These are phyloP conservation scores for Fragaria vesca DNA, from an alignment of 306 rosid genomes.

Conservation along the genomic window DNA sequence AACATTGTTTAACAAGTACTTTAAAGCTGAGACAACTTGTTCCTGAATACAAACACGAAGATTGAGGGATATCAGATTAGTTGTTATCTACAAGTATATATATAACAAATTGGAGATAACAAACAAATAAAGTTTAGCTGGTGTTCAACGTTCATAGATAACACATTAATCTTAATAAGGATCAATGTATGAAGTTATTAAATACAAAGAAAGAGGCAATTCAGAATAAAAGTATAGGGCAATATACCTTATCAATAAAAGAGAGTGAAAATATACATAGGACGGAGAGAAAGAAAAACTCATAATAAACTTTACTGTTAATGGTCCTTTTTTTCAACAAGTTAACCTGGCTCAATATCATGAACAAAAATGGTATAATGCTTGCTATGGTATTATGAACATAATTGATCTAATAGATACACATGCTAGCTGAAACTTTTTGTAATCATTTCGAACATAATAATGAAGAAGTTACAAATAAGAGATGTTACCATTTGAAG, in stretches of 20 bases:
- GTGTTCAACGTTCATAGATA: not conserved
- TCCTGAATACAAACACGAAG: constrained; percentile 1
- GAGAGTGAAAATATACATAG: no score
- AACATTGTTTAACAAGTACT: constrained; percentile 13
- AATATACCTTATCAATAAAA: no score
- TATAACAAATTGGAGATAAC: not conserved
- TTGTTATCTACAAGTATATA: not conserved
- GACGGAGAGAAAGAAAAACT: no score
- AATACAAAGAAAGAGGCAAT: not conserved
- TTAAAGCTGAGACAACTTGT: constrained; percentile 15
- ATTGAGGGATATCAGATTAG: not conserved
- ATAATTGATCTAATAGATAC: no score
- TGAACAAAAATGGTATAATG: not conserved
- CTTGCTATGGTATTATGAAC: no score
- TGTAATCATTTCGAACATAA: no score
- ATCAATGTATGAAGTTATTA: not conserved
- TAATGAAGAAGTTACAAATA: no score
- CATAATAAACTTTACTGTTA: not conserved
- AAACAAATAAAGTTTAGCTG: not conserved
- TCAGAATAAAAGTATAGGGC: not conserved
- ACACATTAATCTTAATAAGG: not conserved
- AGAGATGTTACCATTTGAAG: no score
- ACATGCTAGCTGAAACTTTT: no score
- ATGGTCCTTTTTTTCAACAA: not conserved
- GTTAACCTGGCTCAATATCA: not conserved